Conservation (phyloP, 2,329 filamentous ascomycete species). For the Juglanconis sp. region DNA sequence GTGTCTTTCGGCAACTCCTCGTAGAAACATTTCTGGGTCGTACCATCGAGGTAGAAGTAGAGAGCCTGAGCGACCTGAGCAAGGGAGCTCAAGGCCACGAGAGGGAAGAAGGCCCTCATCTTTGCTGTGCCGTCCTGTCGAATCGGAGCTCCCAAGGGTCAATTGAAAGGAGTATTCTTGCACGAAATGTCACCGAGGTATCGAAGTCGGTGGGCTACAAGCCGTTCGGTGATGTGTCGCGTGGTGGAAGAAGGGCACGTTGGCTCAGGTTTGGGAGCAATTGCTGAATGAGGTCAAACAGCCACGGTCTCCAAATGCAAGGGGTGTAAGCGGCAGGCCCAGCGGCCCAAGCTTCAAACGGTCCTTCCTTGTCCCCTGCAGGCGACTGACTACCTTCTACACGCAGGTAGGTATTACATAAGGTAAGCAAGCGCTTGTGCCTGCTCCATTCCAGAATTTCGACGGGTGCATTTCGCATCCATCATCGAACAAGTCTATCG, state of each 20-base stretch:
- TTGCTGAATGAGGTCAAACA: not conserved
- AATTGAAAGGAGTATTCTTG: not conserved
- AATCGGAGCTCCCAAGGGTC: not conserved
- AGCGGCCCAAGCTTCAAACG: slow-evolving; percentile 4
- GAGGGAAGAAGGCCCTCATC: slow-evolving; percentile 61
- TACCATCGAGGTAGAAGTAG: slow-evolving; percentile 92
- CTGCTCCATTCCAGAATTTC: not conserved
- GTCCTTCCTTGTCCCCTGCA: not conserved
- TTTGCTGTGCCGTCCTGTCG: slow-evolving; percentile 18
- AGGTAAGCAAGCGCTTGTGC: slow-evolving; percentile 1
- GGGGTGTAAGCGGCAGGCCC: not conserved
- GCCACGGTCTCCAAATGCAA: slow-evolving; percentile 14
- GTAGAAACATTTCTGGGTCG: slow-evolving; percentile 89
- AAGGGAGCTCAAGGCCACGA: slow-evolving; percentile 62
- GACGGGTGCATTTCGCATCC: not conserved
- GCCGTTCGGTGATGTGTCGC: not conserved
- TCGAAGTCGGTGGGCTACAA: not conserved
- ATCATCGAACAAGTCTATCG: not conserved
- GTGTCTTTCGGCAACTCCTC: slow-evolving; percentile 98
- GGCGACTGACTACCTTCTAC: not conserved
- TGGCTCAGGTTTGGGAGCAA: not conserved
- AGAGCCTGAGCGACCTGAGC: slow-evolving; percentile 84
- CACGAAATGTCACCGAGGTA: not conserved
- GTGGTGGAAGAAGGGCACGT: not conserved
- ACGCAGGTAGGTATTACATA: not conserved